Base-by-base conservation (phyloP, 352 stramenopile genomes). In the Phytopythium mirpurense region DNA sequence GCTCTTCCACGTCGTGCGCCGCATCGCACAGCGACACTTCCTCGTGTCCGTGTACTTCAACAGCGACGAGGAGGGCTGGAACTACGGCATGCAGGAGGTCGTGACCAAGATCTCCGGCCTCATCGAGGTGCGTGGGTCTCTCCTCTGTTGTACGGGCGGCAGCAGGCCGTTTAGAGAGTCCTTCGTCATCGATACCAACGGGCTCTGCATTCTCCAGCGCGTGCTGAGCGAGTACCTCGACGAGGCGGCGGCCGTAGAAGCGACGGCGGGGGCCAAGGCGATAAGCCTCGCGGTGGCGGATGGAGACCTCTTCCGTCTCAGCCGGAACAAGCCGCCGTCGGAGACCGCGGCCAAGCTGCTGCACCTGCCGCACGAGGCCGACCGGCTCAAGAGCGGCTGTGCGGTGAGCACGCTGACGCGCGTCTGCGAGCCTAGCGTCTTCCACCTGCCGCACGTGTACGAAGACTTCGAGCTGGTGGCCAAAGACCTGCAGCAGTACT, bases 371-470 rank as follows among this genome's bases (percentile, higher is more conserved):
- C 62, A 63, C 36, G 69, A 79, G 9, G 56, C 32, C 11, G 61
- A 62, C 24, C n/a, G 63, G 51, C 59, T 14, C 45, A 63, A 42
- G 7, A 56, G 44, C 7, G 60, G 63, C 31, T 46, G 61, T 16
- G 55, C 65, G 18, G 57, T 73, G 26, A 59, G 70, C 7, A 59
- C 60, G 21, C 52, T 62, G 27, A 60, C 56, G 1, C 67, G 75
- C 2, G 78, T 90, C 27, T 93, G 83, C 35, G 78, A 89, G 19
- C 64, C 76, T 0, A 91, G 78, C 37, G 68, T 90, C 16, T 93
- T 90, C 42, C 79, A 90, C 40, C 61, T 93, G 19, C 77, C 80
- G 2, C 66, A 85, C 2, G 80, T 89, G 6, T 89, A 90, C 57
- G 64, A 85, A 29, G 83, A 91, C 43, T 34, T 93, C 35, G 63